Percentiles rank a stretch among this genome's conserved stretches.
phyloP scores from a whole-genome alignment of 495 filamentous ascomycete genomes.

The Polyplosphaeria fusca region DNA sequence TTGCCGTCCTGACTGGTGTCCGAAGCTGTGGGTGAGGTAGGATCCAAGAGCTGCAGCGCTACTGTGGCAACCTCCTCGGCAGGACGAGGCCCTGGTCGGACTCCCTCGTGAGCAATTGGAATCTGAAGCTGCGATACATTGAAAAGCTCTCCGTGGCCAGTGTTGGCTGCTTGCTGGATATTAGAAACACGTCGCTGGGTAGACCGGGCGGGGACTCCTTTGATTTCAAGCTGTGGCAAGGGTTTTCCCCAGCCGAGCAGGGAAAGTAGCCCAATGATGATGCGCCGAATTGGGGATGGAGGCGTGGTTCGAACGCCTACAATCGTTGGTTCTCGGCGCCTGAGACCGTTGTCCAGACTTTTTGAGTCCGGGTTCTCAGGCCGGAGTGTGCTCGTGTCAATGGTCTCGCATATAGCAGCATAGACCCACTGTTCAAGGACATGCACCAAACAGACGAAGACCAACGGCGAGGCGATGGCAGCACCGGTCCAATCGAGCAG shows the following conservation, averaged over 20 bases:
- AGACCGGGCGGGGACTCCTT: neutral
- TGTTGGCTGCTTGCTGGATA: too few species aligned
- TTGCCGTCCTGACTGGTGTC: constrained; percentile 18
- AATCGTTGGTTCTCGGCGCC: constrained; percentile 5
- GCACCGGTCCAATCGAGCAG: neutral
- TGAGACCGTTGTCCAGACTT: constrained; percentile 4
- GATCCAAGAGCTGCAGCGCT: neutral
- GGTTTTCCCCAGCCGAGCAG: constrained; percentile 16
- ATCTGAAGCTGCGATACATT: neutral
- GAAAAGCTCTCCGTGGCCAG: too few species aligned
- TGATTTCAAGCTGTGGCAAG: neutral
- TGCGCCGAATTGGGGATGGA: neutral
- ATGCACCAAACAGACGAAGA: constrained; percentile 17
- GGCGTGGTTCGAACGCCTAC: constrained; percentile 4
- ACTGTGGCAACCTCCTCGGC: neutral
- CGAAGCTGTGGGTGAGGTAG: constrained; percentile 17
- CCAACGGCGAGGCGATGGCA: constrained; percentile 17
- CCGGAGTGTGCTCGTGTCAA: constrained; percentile 9
- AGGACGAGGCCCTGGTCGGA: neutral
- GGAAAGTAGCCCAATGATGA: constrained; percentile 9
- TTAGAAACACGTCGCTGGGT: too few species aligned
- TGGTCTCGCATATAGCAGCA: constrained; percentile 11
- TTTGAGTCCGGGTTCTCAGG: constrained; percentile 17
- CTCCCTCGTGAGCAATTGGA: neutral
- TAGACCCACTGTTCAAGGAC: constrained; percentile 18